Percentiles rank a stretch among this genome's conserved stretches.
phyloP scores from a whole-genome alignment of 805 yeast species.

The Lachancea nothofagi region DNA sequence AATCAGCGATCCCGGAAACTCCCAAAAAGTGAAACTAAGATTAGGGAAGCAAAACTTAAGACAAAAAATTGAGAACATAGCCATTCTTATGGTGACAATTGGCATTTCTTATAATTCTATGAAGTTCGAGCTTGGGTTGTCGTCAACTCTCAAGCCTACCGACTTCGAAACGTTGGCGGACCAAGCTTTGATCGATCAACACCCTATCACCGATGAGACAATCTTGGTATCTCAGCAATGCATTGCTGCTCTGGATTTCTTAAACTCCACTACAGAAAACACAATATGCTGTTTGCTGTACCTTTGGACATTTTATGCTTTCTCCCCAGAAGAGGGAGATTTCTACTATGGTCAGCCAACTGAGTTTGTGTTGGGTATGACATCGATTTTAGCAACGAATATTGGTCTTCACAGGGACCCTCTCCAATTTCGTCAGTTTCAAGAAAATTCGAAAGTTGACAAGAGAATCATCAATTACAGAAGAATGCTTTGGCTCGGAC shows the following conservation, averaged over 20 bases:
- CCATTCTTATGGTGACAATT: conserved; percentile 24
- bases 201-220: conserved; percentile 26
- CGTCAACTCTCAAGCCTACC: conserved; percentile 7
- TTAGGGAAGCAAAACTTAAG: conserved; percentile 27
- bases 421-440: conserved; percentile 24
- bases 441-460: conserved; percentile 16
- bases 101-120: conserved; percentile 29
- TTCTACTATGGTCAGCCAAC: conserved; percentile 32
- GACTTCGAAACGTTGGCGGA: conserved; percentile 13
- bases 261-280: conserved; percentile 32
- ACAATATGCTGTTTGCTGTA: conserved; percentile 27
- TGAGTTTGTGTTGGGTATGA: conserved; percentile 28
- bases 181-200: conserved; percentile 17
- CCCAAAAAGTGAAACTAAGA: conserved; percentile 19
- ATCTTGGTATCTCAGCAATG: conserved; percentile 26
- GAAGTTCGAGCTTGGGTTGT: neutral
- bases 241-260: conserved; percentile 27
- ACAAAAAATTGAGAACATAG: conserved; percentile 26
- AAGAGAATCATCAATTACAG: conserved; percentile 26
- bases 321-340: conserved; percentile 34
- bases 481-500: conserved; percentile 29
- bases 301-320: conserved; percentile 31
- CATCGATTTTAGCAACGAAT: conserved; percentile 28
- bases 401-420: conserved; percentile 34
- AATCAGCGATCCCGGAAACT: conserved; percentile 14